Evolutionary conservation across 495 filamentous ascomycete genomes (phyloP), one percentile per base, ranked within the genome.

Genomic region (Annulohypoxylon maeteangense): DNA sequence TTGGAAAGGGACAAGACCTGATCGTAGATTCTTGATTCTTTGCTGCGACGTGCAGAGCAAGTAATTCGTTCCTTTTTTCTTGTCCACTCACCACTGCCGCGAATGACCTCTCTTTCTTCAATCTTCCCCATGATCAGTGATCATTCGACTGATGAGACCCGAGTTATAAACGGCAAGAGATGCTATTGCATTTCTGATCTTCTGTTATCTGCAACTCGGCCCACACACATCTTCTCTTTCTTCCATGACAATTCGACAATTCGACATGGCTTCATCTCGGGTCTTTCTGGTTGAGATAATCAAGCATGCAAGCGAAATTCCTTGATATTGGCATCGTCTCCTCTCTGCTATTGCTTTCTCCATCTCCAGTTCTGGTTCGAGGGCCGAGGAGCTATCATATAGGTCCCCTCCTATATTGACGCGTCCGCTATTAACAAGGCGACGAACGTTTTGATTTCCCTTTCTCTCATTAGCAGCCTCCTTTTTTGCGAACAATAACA

Each of bases 271-370:
- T 61, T 74, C 71, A 74, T 74, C 71, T 74, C 71, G 71, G 71
- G 62, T 74, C 67, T 74, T 70, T 53, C 67, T 70, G 66, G 66
- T 53, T 67, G 58, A 63, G 58, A 62, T 57, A 66, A 65, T 69
- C 55, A 61, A 44, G 44, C 58, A 67, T 70, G 62, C 71, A 74
- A 74, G 71, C 71, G 71, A 74, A 60, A 60, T 74, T 70, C 67
- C 67, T 71, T 67, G 67, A 74, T 74, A 74, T 74, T 74, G 67
- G 67, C 67, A 71, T 74, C 71, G 71, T 66, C 71, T 74, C 50
- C 58, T 74, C 57, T 61, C 53, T 67, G 22, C 71, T 70, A 70
- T 70, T 74, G 65, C 61, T 31, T 74, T 74, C 60, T 69, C 67
- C 61, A 70, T 70, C 66, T 70, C 71, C 71, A 67, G 71, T 74